Evolutionary conservation across 805 yeast genomes (phyloP).

Genomic region (Hanseniaspora thailandica): DNA sequence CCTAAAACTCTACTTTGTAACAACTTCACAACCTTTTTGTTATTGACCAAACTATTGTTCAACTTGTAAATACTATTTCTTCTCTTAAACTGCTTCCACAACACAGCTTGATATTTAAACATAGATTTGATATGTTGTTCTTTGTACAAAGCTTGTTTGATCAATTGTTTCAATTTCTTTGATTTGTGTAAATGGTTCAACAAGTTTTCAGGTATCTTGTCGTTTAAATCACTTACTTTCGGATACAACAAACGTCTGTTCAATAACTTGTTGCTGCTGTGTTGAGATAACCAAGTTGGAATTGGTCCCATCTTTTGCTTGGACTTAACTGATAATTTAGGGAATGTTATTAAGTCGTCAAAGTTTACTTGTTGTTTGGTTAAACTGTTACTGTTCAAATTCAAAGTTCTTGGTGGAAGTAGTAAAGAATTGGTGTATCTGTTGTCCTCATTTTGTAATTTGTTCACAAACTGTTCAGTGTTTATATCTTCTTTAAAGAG

Average conservation of each 20-base stretch:
- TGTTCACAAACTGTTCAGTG: background rate
- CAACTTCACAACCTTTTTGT: background rate
- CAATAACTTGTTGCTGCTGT: conserved; percentile 2
- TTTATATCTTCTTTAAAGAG: conserved; percentile 9
- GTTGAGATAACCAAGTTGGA: conserved; percentile 4
- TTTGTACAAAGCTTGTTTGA: conserved; percentile 8
- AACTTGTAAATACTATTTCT: conserved; percentile 11
- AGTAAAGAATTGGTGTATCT: conserved; percentile 7
- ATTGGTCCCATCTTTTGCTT: conserved; percentile 3
- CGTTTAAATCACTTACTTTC: conserved; percentile 3
- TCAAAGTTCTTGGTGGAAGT: conserved; percentile 13
- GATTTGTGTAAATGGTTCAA: conserved; percentile 8
- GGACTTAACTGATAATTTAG: background rate
- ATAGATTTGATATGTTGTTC: conserved; percentile 11
- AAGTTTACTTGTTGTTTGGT: background rate
- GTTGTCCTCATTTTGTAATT: conserved; percentile 6
- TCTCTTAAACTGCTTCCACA: conserved; percentile 8
- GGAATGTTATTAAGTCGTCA: background rate
- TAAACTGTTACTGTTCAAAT: background rate
- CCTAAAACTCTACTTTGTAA: conserved; percentile 1
- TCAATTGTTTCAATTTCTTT: background rate
- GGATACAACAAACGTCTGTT: conserved; percentile 11
- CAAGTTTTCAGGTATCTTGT: background rate
- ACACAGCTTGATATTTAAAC: conserved; percentile 11
- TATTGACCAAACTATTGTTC: background rate